A percentile compares a stretch with the other conserved stretches of the same genome.
Evolutionary conservation across 805 yeast genomes (phyloP).

Genomic region (Teunomyces barrocoloradensis): DNA sequence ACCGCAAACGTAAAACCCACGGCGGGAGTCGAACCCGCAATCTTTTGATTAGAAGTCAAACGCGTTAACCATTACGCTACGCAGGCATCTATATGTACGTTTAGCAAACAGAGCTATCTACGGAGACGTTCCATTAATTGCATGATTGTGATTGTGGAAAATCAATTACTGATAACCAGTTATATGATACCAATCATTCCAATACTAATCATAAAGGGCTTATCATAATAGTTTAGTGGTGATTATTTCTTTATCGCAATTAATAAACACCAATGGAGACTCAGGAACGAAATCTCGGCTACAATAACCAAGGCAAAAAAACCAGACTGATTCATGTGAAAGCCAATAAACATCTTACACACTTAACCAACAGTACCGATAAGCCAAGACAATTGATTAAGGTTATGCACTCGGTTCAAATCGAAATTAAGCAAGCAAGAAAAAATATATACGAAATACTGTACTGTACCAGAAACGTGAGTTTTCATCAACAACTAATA

Average conservation of each 20-base stretch:
- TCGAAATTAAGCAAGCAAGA: neutral
- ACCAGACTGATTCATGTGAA: neutral
- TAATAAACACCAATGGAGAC: too few relatives aligned
- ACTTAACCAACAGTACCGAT: neutral
- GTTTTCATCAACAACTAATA: neutral
- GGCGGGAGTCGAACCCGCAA: slow-evolving; percentile 63
- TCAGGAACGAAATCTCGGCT: too few relatives aligned
- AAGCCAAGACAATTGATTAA: neutral
- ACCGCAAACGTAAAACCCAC: slow-evolving; percentile 33
- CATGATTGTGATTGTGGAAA: neutral
- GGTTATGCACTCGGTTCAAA: neutral
- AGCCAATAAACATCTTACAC: neutral
- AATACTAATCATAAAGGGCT: too few relatives aligned
- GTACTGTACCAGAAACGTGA: neutral
- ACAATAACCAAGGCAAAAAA: neutral
- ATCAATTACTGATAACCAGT: neutral
- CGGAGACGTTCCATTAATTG: neutral
- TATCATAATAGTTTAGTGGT: too few relatives aligned
- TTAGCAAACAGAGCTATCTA: neutral
- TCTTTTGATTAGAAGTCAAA: slow-evolving; percentile 66
- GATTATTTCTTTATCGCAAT: too few relatives aligned
- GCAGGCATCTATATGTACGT: slow-evolving; percentile 33
- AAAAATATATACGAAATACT: neutral
- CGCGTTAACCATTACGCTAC: slow-evolving; percentile 69
- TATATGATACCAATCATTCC: too few relatives aligned